These are phyloP conservation scores for Nothomitra cinnamomea DNA, from an alignment of 2,329 filamentous ascomycete species.

Conservation along the genomic window DNA sequence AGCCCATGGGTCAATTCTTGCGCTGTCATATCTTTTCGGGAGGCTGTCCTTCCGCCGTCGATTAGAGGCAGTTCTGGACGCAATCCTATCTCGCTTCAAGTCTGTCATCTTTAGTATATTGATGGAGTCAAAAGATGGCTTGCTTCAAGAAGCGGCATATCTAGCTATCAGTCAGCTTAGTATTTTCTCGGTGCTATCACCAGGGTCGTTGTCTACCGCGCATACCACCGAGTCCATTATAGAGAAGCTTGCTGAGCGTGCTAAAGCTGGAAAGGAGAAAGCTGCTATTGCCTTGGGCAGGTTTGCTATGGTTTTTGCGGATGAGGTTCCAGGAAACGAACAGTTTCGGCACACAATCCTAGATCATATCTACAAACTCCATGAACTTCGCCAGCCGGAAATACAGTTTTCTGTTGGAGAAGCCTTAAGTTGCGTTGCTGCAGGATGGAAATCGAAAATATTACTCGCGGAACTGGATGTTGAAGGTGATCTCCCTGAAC, in stretches of 20 bases:
- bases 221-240: constrained; percentile 32
- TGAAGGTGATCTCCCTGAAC: constrained; percentile 32
- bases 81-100: constrained; percentile 25
- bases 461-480: constrained; percentile 63
- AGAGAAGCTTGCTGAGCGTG: constrained; percentile 45
- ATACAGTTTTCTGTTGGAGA: constrained; percentile 84
- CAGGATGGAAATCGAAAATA: constrained; percentile 69
- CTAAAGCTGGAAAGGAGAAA: constrained; percentile 65
- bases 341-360: constrained; percentile 18
- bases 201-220: constrained; percentile 20
- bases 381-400: constrained; percentile 73
- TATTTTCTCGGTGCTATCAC: constrained; percentile 38
- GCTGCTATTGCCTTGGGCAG: constrained; percentile 70
- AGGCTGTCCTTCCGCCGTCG: constrained; percentile 33
- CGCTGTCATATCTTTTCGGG: constrained; percentile 40
- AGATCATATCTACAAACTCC: constrained; percentile 49
- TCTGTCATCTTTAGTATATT: constrained; percentile 33
- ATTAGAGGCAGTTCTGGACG: constrained; percentile 19
- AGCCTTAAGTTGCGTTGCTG: constrained; percentile 60
- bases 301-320: constrained; percentile 44
- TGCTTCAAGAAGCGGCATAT: constrained; percentile 39
- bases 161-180: constrained; percentile 43
- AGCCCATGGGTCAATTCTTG: constrained; percentile 42
- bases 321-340: constrained; percentile 9
- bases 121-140: constrained; percentile 34